Conservation (phyloP, 2,329 filamentous ascomycete species). For the Tolypocladium guangdongense region DNA sequence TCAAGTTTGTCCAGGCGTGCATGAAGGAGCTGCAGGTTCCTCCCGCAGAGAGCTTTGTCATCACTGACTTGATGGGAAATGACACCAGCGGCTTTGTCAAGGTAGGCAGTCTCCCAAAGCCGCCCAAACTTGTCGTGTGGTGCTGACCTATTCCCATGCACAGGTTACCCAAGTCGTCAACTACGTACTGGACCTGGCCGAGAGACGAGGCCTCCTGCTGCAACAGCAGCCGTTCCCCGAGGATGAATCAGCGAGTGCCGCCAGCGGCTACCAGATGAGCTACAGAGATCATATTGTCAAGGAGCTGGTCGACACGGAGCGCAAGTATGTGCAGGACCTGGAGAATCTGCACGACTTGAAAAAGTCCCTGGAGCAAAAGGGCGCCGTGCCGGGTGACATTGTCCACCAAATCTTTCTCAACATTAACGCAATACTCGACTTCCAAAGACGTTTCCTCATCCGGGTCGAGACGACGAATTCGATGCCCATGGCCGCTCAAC, state of each 20-base stretch:
- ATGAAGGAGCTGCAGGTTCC: slow-evolving; percentile 71
- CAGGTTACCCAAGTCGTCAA: slow-evolving; percentile 83
- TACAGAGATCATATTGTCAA: slow-evolving; percentile 79
- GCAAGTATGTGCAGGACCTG: slow-evolving; percentile 95
- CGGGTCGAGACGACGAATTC: slow-evolving; percentile 93
- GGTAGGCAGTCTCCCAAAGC: slow-evolving; percentile 32
- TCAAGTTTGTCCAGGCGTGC: slow-evolving; percentile 87
- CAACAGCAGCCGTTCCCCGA: slow-evolving; percentile 48
- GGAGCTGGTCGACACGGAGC: slow-evolving; percentile 87
- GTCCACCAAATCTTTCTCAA: slow-evolving; percentile 96
- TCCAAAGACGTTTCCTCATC: slow-evolving; percentile 89
- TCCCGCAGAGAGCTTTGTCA: slow-evolving; percentile 76
- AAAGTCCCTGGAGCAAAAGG: slow-evolving; percentile 77
- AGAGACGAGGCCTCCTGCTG: slow-evolving; percentile 63
- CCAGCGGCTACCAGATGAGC: slow-evolving; percentile 55
- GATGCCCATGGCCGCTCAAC: slow-evolving; percentile 62
- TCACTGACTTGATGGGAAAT: slow-evolving; percentile 82
- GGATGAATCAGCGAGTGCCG: slow-evolving; percentile 32
- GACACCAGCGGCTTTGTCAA: slow-evolving; percentile 98
- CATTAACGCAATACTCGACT: slow-evolving; percentile 87
- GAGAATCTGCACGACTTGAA: slow-evolving; percentile 91
- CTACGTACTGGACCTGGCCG: slow-evolving; percentile 76
- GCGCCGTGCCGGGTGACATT: slow-evolving; percentile 76
- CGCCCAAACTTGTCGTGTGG: neutral
- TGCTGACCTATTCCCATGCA: neutral